Evolutionary conservation across 2,329 filamentous ascomycete species (phyloP), one percentile per base, ranked within the genome.

Genomic region (Diaporthe caulivora): DNA sequence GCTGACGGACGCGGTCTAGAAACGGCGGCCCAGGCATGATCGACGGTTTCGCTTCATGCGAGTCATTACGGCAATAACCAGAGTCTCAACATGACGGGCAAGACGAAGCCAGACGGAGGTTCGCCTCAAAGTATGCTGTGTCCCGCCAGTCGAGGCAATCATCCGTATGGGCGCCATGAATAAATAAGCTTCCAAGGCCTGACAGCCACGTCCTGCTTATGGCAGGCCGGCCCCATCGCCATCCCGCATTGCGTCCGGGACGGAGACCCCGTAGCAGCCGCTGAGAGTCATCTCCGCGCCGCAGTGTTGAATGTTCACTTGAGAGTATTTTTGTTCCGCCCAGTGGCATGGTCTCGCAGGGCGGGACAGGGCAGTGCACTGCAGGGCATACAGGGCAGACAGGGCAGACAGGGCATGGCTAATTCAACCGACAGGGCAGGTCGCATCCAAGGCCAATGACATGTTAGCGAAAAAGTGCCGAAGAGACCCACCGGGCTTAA

Each of bases 391-490:
- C 49, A 44, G 26, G 34, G 40, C 37, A 17, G 51, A n/a, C 49
- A 44, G 26, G 34, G 37, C 65, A 57, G 65, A 34, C 40, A 57
- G 44, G 60, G 31, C 44, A n/a, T 34, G 47, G 44, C 53, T 55
- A 24, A 57, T 5, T 44, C 40, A 8, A 47, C 42, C 31, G 40
- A 17, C 68, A 60, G 60, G 62, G 62, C 62, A 53, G 31, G 47
- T 53, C 62, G 47, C 62, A 53, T 15, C n/a, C 26, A n/a, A 67
- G 62, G 31, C 62, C 62, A 67, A 67, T 67, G 47, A 21, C 62
- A 67, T 67, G 47, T 67, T 67, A 67, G 62, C 44, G 31, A 67
- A 53, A 57, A 67, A 67, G 62, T 67, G 62, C 47, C 47, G 62
- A 53, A 53, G 31, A 40, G 62, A 67, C 47, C 62, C 62, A 67